Evolutionary conservation across 495 filamentous ascomycete species (phyloP), one percentile per base, ranked within the genome.

Genomic region (Podospora bellae-mahoneyi): DNA sequence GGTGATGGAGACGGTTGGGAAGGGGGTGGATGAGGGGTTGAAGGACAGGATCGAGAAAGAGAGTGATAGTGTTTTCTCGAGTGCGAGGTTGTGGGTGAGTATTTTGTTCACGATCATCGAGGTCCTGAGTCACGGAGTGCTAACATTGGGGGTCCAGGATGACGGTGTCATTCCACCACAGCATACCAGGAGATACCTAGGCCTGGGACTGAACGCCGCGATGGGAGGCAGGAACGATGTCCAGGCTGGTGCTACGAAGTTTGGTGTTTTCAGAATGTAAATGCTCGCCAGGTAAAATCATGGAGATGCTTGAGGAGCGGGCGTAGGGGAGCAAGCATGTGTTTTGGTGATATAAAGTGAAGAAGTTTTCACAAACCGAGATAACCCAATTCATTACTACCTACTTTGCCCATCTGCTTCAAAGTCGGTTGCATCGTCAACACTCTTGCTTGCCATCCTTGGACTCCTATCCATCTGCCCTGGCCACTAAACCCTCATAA

Each of bases 261-360:
- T 96, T 85, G 95, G 95, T 48, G 91, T 99, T 13, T 99, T 98
- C 82, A 89, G 95, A 78, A 99, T 99, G 95, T 99, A 79, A 65
- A 66, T 20, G 55, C 23, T 20, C 2, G 39, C 5, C 39, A 48
- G 39, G 13, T 3, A 48, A 16, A 1, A 18, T 18, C 2, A 16
- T 48, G 15, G 9, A 26, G 18, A 60, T 60, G 58, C 23, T 64
- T 16, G 9, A 62, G 57, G 39, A n/a, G 27, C 57, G 65, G 55
- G 60, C 15, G 62, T 56, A 27, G 26, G 18, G 64, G 60, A 60
- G 39, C 60, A 62, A 32, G 39, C 55, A 13, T 55, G 16, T 53
- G 57, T 54, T 54, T 4, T 5, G 28, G 59, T 39, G 32, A 63
- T 63, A 48, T 56, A 19, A 23, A 53, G 27, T 65, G 9, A 48